These are phyloP conservation scores for Eucalyptus virginea DNA, from an alignment of 345 rosid genomes.

Conservation along the genomic window DNA sequence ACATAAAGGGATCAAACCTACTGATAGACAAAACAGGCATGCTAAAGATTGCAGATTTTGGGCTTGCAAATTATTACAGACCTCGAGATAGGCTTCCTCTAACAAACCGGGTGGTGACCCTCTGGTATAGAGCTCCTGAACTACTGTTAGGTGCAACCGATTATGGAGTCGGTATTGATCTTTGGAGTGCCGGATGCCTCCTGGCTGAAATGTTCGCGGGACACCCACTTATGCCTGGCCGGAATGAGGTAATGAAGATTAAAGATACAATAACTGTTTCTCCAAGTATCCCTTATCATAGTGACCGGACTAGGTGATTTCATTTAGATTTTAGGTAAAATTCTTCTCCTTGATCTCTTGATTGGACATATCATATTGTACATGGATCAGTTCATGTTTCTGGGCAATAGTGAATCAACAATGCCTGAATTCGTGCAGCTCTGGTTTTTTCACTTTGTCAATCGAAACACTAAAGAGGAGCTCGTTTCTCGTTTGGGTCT, in stretches of 20 bases:
- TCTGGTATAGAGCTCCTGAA: conserved; percentile 66
- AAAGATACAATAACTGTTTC: neutral
- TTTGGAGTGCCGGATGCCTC: conserved; percentile 68
- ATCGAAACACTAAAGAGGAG: neutral
- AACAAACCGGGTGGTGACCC: conserved; percentile 50
- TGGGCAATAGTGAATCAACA: neutral
- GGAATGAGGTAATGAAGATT: conserved; percentile 32
- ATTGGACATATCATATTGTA: neutral
- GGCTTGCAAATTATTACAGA: conserved; percentile 40
- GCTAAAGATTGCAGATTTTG: conserved; percentile 56
- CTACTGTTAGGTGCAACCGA: conserved; percentile 42
- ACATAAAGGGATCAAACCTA: conserved; percentile 54
- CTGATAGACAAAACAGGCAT: conserved; percentile 40
- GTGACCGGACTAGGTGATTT: neutral
- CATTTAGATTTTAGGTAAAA: neutral
- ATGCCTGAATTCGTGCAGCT: neutral
- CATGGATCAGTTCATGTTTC: neutral
- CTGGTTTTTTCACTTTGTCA: neutral
- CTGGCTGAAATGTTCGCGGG: conserved; percentile 55
- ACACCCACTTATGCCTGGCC: conserved; percentile 45
- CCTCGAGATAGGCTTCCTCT: conserved; percentile 26
- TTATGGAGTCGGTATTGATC: conserved; percentile 52
- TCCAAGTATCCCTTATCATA: neutral
- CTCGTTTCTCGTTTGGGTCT: neutral
- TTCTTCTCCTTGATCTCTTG: neutral